Evolutionary conservation across 306 rosid genomes (phyloP).

Genomic region (cucumber (Cucumis sativus)): DNA sequence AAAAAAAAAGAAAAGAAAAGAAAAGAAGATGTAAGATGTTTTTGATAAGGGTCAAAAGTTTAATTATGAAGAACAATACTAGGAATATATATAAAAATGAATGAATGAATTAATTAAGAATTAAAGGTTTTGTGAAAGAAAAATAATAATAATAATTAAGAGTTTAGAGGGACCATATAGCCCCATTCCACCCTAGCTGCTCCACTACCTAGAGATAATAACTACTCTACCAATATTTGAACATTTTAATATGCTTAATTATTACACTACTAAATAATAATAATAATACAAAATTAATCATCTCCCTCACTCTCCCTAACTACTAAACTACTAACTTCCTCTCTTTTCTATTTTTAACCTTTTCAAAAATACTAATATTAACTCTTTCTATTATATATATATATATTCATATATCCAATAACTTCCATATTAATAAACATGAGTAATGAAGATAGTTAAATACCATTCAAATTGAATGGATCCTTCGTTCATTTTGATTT

Average conservation of each 20-base stretch:
- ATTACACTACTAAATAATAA: neutral
- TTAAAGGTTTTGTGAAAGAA: too few relatives aligned
- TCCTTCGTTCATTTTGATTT: too few relatives aligned
- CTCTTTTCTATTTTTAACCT: too few relatives aligned
- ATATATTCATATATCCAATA: too few relatives aligned
- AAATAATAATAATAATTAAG: neutral
- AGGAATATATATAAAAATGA: neutral
- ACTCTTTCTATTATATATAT: too few relatives aligned
- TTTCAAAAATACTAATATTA: too few relatives aligned
- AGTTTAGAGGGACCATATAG: neutral
- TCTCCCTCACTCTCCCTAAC: neutral
- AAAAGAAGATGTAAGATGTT: neutral
- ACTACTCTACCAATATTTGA: neutral
- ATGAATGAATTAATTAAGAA: too few relatives aligned
- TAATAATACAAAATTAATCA: neutral
- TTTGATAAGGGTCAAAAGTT: neutral
- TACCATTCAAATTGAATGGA: too few relatives aligned
- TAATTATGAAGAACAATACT: neutral
- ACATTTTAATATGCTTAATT: neutral
- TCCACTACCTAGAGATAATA: neutral
- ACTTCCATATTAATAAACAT: too few relatives aligned
- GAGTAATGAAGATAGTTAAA: too few relatives aligned
- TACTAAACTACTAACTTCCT: too few relatives aligned
- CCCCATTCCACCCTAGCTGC: neutral
- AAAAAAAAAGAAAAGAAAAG: too few relatives aligned